These are phyloP conservation scores for Nothophoma quercina DNA, from an alignment of 2,329 filamentous ascomycete genomes.

Conservation along the genomic window DNA sequence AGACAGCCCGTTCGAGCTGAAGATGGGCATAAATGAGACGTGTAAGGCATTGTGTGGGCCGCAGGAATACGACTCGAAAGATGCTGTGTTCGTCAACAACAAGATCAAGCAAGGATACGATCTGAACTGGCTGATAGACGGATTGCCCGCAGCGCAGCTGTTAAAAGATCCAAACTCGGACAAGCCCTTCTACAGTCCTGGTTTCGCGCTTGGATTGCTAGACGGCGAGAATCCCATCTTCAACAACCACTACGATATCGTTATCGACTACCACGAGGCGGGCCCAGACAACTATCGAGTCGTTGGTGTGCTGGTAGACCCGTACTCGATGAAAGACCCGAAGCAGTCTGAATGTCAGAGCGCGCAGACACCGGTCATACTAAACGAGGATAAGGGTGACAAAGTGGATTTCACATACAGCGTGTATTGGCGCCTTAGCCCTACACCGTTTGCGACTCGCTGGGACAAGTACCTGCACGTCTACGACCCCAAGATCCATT, in stretches of 20 bases:
- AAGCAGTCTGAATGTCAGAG: constrained; percentile 70
- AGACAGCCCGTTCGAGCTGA: constrained; percentile 91
- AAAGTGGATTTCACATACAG: constrained; percentile 89
- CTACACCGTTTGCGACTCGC: constrained; percentile 91
- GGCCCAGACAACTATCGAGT: constrained; percentile 78
- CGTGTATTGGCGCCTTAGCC: constrained; percentile 84
- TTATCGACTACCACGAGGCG: constrained; percentile 89
- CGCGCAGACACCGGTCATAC: constrained; percentile 65
- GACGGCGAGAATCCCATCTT: constrained; percentile 66
- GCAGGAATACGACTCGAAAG: constrained; percentile 69
- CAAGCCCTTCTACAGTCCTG: constrained; percentile 86
- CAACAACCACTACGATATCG: constrained; percentile 96
- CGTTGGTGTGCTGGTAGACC: constrained; percentile 89
- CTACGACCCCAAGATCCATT: constrained; percentile 97
- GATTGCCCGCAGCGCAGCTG: constrained; percentile 86
- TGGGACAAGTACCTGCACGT: constrained; percentile 99
- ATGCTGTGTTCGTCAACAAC: constrained; percentile 80
- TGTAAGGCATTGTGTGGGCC: constrained; percentile 82
- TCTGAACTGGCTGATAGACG: constrained; percentile 95
- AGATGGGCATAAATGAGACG: constrained; percentile 85
- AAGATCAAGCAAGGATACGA: constrained; percentile 87
- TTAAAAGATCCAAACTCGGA: constrained; percentile 78
- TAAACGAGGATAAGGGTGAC: constrained; percentile 70
- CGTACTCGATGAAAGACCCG: constrained; percentile 72
- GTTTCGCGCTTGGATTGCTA: constrained; percentile 77